These are phyloP conservation scores for Vigna unguiculata DNA, from an alignment of 306 rosid genomes.

Conservation along the genomic window DNA sequence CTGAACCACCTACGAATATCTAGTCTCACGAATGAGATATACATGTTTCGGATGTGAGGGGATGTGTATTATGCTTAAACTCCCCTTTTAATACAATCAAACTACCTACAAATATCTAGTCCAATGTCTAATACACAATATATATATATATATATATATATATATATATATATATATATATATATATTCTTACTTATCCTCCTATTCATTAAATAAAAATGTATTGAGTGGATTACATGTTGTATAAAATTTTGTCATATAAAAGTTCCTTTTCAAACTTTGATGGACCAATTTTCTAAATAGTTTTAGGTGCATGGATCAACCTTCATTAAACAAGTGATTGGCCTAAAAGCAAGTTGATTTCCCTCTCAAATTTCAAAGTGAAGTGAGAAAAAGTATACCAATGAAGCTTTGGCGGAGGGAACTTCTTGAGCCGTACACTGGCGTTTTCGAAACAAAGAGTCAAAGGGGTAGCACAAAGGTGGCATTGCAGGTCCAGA, in stretches of 20 bases:
- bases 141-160: no score
- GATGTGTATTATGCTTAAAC: no score
- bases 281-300: no score
- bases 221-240: not conserved
- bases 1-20: no score
- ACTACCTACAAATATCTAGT: no score
- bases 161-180: no score
- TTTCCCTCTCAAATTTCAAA: not conserved
- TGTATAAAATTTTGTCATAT: not conserved
- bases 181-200: no score
- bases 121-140: no score
- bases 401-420: slow-evolving; percentile 71
- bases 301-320: not conserved
- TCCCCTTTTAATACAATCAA: no score
- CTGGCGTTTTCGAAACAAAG: slow-evolving; percentile 55
- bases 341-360: not conserved
- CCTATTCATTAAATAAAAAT: no score
- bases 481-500: slow-evolving; percentile 88
- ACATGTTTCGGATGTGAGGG: no score
- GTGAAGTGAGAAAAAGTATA: slow-evolving; percentile 45
- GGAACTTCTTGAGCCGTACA: slow-evolving; percentile 84
- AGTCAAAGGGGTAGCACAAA: slow-evolving; percentile 82
- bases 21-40: no score
- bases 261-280: not conserved
- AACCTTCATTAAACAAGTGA: not conserved